These are phyloP conservation scores for Ensete ventricosum DNA, from an alignment of 176 grass and related monocot species.

Conservation along the genomic window DNA sequence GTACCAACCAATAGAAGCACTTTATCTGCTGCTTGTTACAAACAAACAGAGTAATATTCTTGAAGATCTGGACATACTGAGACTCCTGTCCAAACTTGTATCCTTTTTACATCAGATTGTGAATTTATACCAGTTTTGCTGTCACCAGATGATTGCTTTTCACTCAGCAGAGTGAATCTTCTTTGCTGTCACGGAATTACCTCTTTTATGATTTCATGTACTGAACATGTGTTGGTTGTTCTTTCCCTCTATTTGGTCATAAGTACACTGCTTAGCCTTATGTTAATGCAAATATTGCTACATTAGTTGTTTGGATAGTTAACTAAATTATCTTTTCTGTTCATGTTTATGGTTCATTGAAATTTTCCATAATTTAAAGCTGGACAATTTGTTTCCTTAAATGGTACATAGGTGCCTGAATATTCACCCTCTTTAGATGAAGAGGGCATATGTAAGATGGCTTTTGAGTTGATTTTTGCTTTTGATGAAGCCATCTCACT, in stretches of 20 bases:
- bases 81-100: constrained; percentile 77
- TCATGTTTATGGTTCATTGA: not conserved
- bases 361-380: not conserved
- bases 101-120: constrained; percentile 8
- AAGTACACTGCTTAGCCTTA: no score
- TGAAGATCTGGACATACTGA: constrained; percentile 79
- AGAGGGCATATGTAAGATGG: constrained; percentile 56
- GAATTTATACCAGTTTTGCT: not conserved
- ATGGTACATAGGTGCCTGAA: constrained; percentile 55
- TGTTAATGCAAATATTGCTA: not conserved
- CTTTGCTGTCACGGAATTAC: not conserved
- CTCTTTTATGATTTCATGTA: not conserved
- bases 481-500: constrained; percentile 82
- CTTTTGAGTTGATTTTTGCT: constrained; percentile 83
- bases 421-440: constrained; percentile 73
- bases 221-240: no score
- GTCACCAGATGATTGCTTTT: not conserved
- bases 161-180: not conserved
- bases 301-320: not conserved
- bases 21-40: constrained; percentile 76
- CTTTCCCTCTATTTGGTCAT: no score
- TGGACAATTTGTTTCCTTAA: constrained; percentile 37
- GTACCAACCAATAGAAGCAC: constrained; percentile 67
- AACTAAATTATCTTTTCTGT: not conserved
- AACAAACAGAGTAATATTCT: constrained; percentile 94